Evolutionary conservation across 306 rosid genomes (phyloP).

Genomic region (Alnus rubra): DNA sequence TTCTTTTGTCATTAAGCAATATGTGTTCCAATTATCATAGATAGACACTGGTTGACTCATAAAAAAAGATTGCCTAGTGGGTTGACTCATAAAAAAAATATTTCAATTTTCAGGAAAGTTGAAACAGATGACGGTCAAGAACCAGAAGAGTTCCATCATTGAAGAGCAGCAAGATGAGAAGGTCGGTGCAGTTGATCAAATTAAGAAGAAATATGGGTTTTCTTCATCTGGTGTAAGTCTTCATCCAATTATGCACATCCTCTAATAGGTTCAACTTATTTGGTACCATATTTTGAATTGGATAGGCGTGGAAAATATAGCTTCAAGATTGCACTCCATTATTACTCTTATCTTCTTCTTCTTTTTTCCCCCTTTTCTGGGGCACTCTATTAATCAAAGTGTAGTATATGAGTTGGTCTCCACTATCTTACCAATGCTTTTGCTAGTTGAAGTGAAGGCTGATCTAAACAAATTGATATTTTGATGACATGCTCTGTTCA

Average conservation of each 20-base stretch:
- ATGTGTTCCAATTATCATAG: neutral
- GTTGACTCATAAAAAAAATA: constrained; percentile 20
- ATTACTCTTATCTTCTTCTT: neutral
- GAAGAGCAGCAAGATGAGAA: constrained; percentile 63
- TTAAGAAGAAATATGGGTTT: constrained; percentile 79
- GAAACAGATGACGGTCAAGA: constrained; percentile 65
- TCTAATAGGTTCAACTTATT: constrained; percentile 4
- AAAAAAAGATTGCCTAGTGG: neutral
- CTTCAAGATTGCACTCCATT: neutral
- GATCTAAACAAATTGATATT: neutral
- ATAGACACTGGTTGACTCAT: constrained; percentile 13
- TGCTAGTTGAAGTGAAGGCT: neutral
- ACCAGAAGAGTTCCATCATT: constrained; percentile 49
- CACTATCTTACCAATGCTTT: neutral
- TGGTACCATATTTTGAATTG: neutral
- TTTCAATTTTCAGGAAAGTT: constrained; percentile 62
- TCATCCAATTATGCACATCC: neutral
- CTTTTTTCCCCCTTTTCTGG: neutral
- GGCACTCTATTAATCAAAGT: neutral
- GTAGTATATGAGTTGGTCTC: neutral
- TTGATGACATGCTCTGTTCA: neutral
- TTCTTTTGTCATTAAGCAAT: neutral
- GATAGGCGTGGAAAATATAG: neutral
- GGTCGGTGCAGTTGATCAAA: constrained; percentile 60
- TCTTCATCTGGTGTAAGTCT: constrained; percentile 57